Percentiles rank a stretch among this genome's conserved stretches.
These are phyloP conservation scores for Vinca minor DNA, from an alignment of 257 asterid species.

Conservation along the genomic window DNA sequence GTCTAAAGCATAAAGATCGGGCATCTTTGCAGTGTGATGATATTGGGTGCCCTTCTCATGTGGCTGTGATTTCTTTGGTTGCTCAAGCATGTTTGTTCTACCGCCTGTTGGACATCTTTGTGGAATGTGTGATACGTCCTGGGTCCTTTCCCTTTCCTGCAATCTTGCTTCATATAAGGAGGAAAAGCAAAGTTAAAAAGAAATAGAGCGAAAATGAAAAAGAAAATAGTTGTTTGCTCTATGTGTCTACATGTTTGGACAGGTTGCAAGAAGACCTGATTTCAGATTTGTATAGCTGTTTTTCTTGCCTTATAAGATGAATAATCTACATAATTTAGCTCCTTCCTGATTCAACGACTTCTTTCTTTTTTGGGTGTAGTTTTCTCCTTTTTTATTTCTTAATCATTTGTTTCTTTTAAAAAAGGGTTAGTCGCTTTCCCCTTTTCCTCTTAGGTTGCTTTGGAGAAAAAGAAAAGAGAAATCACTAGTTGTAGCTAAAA, in stretches of 20 bases:
- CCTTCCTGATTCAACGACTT: background rate
- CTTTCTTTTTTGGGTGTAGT: background rate
- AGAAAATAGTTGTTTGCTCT: background rate
- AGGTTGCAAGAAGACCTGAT: constrained; percentile 5
- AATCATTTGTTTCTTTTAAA: background rate
- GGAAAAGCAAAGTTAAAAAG: background rate
- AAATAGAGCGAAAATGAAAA: background rate
- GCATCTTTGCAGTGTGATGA: constrained; percentile 11
- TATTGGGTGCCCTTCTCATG: constrained; percentile 13
- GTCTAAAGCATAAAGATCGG: constrained; percentile 8
- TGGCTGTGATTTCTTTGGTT: constrained; percentile 14
- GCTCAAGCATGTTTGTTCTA: constrained; percentile 13
- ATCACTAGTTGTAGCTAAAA: background rate
- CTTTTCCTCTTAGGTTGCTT: background rate
- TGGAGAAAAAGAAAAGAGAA: no score
- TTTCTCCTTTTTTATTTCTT: no score
- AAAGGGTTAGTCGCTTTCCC: background rate
- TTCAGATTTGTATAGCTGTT: constrained; percentile 11
- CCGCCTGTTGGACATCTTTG: constrained; percentile 15
- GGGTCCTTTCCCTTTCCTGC: background rate
- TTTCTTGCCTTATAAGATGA: background rate
- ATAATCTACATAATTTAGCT: background rate
- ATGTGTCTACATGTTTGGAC: background rate
- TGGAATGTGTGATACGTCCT: constrained; percentile 11
- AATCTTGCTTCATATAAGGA: background rate